Conservation (phyloP, 192 early-diverging fungal species). For the Paraglomus brasilianum region DNA sequence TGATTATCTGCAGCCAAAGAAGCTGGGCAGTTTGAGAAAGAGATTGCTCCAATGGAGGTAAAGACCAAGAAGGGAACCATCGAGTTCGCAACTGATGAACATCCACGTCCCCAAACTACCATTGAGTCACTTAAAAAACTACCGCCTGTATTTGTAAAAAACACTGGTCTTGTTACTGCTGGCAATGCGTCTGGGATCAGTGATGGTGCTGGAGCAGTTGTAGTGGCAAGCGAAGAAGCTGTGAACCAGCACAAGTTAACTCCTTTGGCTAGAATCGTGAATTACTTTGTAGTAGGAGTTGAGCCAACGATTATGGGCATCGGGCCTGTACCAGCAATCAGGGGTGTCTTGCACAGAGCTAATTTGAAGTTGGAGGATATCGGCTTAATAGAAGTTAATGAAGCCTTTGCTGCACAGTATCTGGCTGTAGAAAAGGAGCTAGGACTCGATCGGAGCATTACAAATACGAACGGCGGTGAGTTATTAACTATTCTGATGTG, state of each 20-base stretch:
- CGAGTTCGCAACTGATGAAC: slow-evolving; percentile 77
- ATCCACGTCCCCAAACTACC: slow-evolving; percentile 84
- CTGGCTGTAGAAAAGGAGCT: slow-evolving; percentile 88
- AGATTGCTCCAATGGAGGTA: slow-evolving; percentile 83
- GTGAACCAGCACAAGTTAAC: slow-evolving; percentile 76
- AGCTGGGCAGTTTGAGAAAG: slow-evolving; percentile 73
- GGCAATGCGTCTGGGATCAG: slow-evolving; percentile 95
- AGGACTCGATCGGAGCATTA: slow-evolving; percentile 71
- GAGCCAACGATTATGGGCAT: slow-evolving; percentile 97
- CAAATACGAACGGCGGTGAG: slow-evolving; percentile 87
- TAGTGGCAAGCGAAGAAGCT: slow-evolving; percentile 84
- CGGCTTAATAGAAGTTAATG: slow-evolving; percentile 93
- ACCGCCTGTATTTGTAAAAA: slow-evolving; percentile 84
- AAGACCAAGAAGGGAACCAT: slow-evolving; percentile 76
- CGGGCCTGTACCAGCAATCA: slow-evolving; percentile 91
- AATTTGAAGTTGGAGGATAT: slow-evolving; percentile 79
- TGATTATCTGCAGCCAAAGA: slow-evolving; percentile 51
- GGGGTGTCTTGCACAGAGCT: slow-evolving; percentile 78
- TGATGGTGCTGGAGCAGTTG: slow-evolving; percentile 87
- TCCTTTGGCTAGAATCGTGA: slow-evolving; percentile 84
- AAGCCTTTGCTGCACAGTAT: slow-evolving; percentile 96
- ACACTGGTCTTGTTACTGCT: slow-evolving; percentile 84
- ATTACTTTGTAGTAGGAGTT: slow-evolving; percentile 82
- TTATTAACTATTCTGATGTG: not conserved
- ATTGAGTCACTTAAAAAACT: slow-evolving; percentile 78